These are phyloP conservation scores for Hemerocallis citrina DNA, from an alignment of 106 monocot genomes.

Conservation along the genomic window DNA sequence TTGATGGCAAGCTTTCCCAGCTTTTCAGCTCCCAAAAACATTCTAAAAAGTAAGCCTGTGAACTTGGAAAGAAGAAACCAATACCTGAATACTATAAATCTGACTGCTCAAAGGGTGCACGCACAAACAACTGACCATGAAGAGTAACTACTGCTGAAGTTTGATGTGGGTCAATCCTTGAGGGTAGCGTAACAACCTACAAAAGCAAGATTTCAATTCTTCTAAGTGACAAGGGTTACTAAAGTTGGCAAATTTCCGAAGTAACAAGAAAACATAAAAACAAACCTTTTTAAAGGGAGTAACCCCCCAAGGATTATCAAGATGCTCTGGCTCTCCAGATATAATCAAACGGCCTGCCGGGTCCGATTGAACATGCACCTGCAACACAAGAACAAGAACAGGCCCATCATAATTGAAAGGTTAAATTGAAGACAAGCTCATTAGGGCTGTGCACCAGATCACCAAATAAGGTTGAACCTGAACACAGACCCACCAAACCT, in stretches of 20 bases:
- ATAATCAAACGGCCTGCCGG: conserved; percentile 65
- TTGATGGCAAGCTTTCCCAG: not conserved
- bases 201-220: not conserved
- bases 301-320: conserved; percentile 83
- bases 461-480: too few relatives aligned
- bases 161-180: conserved; percentile 62
- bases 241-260: not conserved
- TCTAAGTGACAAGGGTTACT: not conserved
- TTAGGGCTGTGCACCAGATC: too few relatives aligned
- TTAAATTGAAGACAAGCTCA: too few relatives aligned
- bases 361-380: conserved; percentile 88
- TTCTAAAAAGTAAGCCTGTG: not conserved
- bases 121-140: conserved; percentile 73
- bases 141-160: conserved; percentile 77
- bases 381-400: not conserved
- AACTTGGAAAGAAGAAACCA: not conserved
- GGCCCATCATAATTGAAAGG: too few relatives aligned
- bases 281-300: conserved; percentile 73
- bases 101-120: conserved; percentile 52
- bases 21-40: not conserved
- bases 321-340: conserved; percentile 74
- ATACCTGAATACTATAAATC: conserved; percentile 11
- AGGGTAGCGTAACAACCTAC: conserved; percentile 70
- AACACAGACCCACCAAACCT: too few relatives aligned
- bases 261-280: not conserved